A percentile compares a stretch with the other conserved stretches of the same genome.
These are phyloP conservation scores for Tulasnella sp. DNA, from an alignment of 768 basidiomycete species.

Conservation along the genomic window DNA sequence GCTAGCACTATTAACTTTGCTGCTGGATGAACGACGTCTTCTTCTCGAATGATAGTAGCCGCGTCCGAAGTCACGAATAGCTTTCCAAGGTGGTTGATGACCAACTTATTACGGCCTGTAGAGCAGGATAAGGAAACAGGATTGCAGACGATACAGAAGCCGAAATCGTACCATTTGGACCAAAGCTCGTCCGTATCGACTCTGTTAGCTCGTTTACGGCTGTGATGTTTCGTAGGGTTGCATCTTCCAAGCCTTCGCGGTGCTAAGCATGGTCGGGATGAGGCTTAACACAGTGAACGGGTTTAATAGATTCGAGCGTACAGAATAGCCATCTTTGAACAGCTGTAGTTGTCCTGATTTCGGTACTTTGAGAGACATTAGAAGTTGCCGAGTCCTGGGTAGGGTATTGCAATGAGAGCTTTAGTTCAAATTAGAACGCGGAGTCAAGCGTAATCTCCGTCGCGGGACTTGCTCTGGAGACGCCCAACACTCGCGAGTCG, in stretches of 20 bases:
- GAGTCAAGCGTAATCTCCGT: slow-evolving; percentile 4
- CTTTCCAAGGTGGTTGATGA: slow-evolving; percentile 94
- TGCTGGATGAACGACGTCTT: slow-evolving; percentile 97
- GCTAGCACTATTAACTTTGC: slow-evolving; percentile 99
- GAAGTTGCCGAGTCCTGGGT: neutral
- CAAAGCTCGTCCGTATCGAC: slow-evolving; percentile 93
- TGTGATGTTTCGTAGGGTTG: slow-evolving; percentile 92
- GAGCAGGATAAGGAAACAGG: neutral
- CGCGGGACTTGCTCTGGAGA: neutral
- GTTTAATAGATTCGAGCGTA: slow-evolving; percentile 28
- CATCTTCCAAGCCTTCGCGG: slow-evolving; percentile 87
- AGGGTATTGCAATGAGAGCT: slow-evolving; percentile 1
- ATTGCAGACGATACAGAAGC: neutral
- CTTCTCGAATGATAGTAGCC: slow-evolving; percentile 94
- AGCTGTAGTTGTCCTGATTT: slow-evolving; percentile 81
- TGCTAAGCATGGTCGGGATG: slow-evolving; percentile 38
- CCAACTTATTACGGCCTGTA: slow-evolving; percentile 87
- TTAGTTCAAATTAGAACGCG: slow-evolving; percentile 2
- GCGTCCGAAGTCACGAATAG: slow-evolving; percentile 98
- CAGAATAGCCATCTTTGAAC: slow-evolving; percentile 98
- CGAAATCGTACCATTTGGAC: slow-evolving; percentile 73
- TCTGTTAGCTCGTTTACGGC: slow-evolving; percentile 93
- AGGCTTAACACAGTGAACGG: neutral
- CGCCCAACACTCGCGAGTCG: neutral
- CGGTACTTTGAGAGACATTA: slow-evolving; percentile 91